These are phyloP conservation scores for Chaetomiaceae sp. DNA, from an alignment of 2,329 filamentous ascomycete species.

Conservation along the genomic window DNA sequence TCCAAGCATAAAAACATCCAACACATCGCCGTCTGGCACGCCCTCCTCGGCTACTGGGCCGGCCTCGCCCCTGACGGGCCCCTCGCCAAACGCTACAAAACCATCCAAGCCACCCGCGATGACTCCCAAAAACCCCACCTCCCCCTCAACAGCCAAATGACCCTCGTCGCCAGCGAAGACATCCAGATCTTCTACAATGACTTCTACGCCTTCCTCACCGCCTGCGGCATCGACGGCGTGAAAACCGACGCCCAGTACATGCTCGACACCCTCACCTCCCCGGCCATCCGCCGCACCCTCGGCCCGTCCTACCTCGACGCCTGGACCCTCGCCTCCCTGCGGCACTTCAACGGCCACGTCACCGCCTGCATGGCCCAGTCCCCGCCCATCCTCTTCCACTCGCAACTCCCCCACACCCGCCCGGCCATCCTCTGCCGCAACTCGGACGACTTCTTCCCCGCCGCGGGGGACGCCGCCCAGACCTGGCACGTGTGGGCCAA, in stretches of 20 bases:
- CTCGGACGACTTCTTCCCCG: constrained; percentile 88
- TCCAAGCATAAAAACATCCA: constrained; percentile 65
- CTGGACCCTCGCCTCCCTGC: constrained; percentile 74
- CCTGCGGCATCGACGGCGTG: constrained; percentile 74
- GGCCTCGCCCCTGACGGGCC: constrained; percentile 72
- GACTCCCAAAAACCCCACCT: constrained; percentile 44
- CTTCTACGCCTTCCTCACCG: constrained; percentile 78
- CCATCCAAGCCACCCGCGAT: constrained; percentile 53
- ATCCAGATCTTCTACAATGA: constrained; percentile 77
- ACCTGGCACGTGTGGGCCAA: constrained; percentile 96
- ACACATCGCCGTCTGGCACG: constrained; percentile 92
- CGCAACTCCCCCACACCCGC: constrained; percentile 71
- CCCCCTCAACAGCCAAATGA: constrained; percentile 60
- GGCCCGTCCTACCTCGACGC: constrained; percentile 76
- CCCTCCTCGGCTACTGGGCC: constrained; percentile 84
- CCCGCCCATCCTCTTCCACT: constrained; percentile 81
- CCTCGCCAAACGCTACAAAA: constrained; percentile 75
- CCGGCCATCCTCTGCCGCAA: constrained; percentile 75
- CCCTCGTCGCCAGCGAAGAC: constrained; percentile 69
- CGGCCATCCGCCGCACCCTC: constrained; percentile 66
- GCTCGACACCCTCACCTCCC: constrained; percentile 68
- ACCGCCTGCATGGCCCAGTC: constrained; percentile 95
- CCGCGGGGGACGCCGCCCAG: constrained; percentile 65
- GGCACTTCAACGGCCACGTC: constrained; percentile 69
- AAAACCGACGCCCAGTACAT: constrained; percentile 94